Evolutionary conservation across 345 rosid species (phyloP), one percentile per base, ranked within the genome.

Genomic region (Salix brachista): DNA sequence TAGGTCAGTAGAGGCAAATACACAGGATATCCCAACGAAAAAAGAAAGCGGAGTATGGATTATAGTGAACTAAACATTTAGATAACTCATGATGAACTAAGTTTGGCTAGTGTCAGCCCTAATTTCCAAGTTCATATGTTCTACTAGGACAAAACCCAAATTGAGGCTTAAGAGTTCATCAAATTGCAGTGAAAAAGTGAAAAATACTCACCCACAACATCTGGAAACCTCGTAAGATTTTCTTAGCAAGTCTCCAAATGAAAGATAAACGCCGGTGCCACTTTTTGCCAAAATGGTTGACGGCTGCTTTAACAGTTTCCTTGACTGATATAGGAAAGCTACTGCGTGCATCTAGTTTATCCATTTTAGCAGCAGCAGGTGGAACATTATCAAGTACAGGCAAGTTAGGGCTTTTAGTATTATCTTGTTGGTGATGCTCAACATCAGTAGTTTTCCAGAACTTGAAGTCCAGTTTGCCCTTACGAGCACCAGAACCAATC

Each of bases 211-310:
- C 98, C 97, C 93, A 91, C 77, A 91, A 71, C 85, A 87, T 92
- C 83, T 79, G 83, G 71, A 90, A 78, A 80, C 87, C 83, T 72
- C 85, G 77, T 34, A 87, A 67, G 36, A 92, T 79, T 82, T 83
- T 93, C 84, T 82, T 61, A 56, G 82, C 79, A 67, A 85, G 81
- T 75, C 83, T 87, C 89, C 94, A 85, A 79, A 92, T 74, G 70
- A 89, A 91, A 71, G 89, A 90, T 75, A 92, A 79, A 83, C 95
- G 94, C 84, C 90, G 86, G 65, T 88, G 85, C 88, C 90, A 92
- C 85, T 88, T 93, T 80, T 84, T 89, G 52, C 88, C 88, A 74
- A 93, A 87, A 75, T 82, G 91, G 79, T 75, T 58, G 16, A 88
- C 71, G 23, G 91, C 98, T 78, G 92, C 91, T 86, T 89, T 92